These are phyloP conservation scores for Rhizopus stolonifer DNA, from an alignment of 371 early-diverging fungal genomes.

Conservation along the genomic window DNA sequence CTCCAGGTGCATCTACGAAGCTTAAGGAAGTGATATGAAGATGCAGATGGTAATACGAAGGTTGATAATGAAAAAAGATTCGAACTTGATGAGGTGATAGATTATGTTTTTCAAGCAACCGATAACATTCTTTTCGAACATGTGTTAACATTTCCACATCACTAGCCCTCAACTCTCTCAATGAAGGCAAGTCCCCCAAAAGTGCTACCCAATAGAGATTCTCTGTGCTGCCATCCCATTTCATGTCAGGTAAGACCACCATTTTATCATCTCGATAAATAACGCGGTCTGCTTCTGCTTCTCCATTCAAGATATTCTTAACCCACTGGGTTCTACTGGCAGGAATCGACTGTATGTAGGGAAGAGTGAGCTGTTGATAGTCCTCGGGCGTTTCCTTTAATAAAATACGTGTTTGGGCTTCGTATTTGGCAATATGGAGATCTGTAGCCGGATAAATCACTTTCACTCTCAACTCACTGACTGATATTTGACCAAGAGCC, in stretches of 20 bases:
- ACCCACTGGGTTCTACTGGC: conserved; percentile 74
- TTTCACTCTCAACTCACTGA: conserved; percentile 54
- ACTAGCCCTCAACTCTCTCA: conserved; percentile 59
- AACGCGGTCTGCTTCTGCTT: conserved; percentile 64
- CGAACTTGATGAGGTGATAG: conserved; percentile 56
- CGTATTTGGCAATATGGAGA: conserved; percentile 74
- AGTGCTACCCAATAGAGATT: conserved; percentile 72
- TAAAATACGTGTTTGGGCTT: conserved; percentile 58
- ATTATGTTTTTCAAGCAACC: conserved; percentile 49
- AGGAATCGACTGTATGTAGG: conserved; percentile 68
- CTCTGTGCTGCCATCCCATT: conserved; percentile 72
- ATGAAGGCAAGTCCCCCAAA: conserved; percentile 53
- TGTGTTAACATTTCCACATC: conserved; percentile 70
- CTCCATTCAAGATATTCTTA: conserved; percentile 70
- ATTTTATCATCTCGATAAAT: conserved; percentile 61
- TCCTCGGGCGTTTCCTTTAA: conserved; percentile 57
- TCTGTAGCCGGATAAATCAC: conserved; percentile 67
- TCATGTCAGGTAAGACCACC: conserved; percentile 79
- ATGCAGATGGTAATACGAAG: conserved; percentile 85
- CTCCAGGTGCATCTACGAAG: conserved; percentile 58
- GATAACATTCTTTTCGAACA: conserved; percentile 49
- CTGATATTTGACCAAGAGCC: conserved; percentile 39
- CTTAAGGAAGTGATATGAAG: conserved; percentile 75
- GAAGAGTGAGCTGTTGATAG: conserved; percentile 49
- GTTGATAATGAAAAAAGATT: conserved; percentile 84